phyloP scores from a whole-genome alignment of 2,329 filamentous ascomycete genomes.

The Fusarium transvaalense region DNA sequence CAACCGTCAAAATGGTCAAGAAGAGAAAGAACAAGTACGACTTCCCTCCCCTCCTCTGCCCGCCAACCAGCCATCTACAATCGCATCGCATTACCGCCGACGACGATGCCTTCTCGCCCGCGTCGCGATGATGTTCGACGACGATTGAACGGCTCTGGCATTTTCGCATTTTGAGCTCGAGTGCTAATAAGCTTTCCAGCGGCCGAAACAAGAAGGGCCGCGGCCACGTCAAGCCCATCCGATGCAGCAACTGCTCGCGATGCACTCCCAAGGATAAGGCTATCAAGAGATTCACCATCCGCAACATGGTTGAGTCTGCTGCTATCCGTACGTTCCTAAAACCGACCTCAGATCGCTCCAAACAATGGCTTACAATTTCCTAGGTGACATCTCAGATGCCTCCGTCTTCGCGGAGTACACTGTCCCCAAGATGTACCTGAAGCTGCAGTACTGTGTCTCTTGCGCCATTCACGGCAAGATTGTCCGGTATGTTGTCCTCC shows the following conservation, averaged over 20 bases:
- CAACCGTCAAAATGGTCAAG: constrained; percentile 76
- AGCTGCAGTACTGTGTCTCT: constrained; percentile 99
- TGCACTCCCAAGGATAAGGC: constrained; percentile 99
- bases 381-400: constrained; percentile 99
- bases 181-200: constrained; percentile 62
- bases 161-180: background rate
- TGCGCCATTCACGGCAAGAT: constrained; percentile 99
- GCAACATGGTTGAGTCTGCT: constrained; percentile 99
- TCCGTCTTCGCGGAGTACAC: constrained; percentile 99
- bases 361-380: constrained; percentile 34
- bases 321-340: constrained; percentile 87
- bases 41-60: constrained; percentile 20
- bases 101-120: constrained; percentile 29
- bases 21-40: constrained; percentile 78
- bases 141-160: constrained; percentile 25
- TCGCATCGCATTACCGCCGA: constrained; percentile 27
- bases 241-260: constrained; percentile 78
- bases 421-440: constrained; percentile 99
- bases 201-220: constrained; percentile 99
- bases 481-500: constrained; percentile 88
- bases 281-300: constrained; percentile 99
- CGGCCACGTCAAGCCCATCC: constrained; percentile 99
- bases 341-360: background rate
- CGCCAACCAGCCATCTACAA: constrained; percentile 33
- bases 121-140: constrained; percentile 20